Evolutionary conservation across 345 rosid species (phyloP).

Genomic region (Eutrema yunnanense): DNA sequence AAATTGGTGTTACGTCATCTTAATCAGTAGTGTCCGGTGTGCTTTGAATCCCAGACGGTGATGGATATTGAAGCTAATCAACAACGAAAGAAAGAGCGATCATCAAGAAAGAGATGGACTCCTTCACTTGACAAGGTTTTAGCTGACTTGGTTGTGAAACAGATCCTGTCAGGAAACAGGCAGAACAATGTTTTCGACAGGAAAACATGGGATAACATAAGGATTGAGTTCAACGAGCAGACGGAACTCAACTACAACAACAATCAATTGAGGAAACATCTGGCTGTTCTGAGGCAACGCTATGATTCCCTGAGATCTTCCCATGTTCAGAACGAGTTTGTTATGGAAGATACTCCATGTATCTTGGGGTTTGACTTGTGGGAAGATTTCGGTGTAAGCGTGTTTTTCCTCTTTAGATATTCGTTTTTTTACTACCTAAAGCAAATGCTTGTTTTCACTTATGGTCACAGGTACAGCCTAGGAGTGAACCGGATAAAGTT

Average conservation of each 20-base stretch:
- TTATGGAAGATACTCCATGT: conserved; percentile 52
- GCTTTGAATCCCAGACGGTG: conserved; percentile 4
- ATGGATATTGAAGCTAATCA: conserved; percentile 51
- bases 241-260: conserved; percentile 66
- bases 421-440: not conserved
- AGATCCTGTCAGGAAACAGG: conserved; percentile 63
- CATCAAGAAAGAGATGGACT: conserved; percentile 69
- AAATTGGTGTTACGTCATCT: no score
- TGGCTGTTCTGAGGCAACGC: conserved; percentile 69
- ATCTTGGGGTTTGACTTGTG: conserved; percentile 61
- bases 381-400: conserved; percentile 71
- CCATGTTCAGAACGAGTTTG: conserved; percentile 45
- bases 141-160: conserved; percentile 70
- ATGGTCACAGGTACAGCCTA: conserved; percentile 45
- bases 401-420: conserved; percentile 9
- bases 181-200: conserved; percentile 65
- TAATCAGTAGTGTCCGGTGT: not conserved
- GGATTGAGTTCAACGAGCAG: conserved; percentile 57
- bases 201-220: conserved; percentile 64
- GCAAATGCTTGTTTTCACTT: not conserved
- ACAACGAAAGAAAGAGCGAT: conserved; percentile 54
- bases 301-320: conserved; percentile 52
- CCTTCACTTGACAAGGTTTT: conserved; percentile 55
- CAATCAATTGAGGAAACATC: conserved; percentile 76
- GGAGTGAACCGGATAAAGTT: conserved; percentile 46